Evolutionary conservation across 139 green algal species (phyloP).

Genomic region (Pedinophyceae sp.): DNA sequence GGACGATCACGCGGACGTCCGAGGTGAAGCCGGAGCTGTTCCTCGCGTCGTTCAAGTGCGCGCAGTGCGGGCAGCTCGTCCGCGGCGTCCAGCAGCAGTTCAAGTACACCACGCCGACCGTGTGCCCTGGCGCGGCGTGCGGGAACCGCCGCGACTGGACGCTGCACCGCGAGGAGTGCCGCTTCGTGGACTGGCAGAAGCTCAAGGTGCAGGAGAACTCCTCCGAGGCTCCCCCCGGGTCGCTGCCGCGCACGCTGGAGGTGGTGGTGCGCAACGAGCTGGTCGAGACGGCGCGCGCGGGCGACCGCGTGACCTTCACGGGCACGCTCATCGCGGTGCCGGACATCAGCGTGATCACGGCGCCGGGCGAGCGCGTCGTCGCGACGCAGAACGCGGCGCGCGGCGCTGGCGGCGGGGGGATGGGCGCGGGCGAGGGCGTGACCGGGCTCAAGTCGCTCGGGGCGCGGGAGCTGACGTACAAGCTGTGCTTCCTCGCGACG

Average conservation of each 20-base stretch:
- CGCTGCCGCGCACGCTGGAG: conserved; percentile 84
- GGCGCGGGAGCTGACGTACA: conserved; percentile 80
- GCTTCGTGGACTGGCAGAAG: conserved; percentile 97
- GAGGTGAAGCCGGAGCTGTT: conserved; percentile 92
- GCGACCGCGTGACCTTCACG: conserved; percentile 83
- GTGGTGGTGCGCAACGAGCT: conserved; percentile 84
- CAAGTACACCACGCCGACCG: conserved; percentile 78
- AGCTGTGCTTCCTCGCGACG: conserved; percentile 72
- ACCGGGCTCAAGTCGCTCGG: conserved; percentile 56
- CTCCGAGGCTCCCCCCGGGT: conserved; percentile 74
- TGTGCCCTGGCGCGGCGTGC: conserved; percentile 77
- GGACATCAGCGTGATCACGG: conserved; percentile 57
- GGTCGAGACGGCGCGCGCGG: conserved; percentile 84
- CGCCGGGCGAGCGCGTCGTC: conserved; percentile 28
- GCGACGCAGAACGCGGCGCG: conserved; percentile 4
- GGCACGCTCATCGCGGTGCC: conserved; percentile 89
- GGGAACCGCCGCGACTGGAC: conserved; percentile 71
- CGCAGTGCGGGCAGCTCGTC: conserved; percentile 49
- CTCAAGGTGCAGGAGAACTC: conserved; percentile 86
- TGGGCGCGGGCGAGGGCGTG: conserved; percentile 38
- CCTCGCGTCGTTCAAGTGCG: conserved; percentile 77
- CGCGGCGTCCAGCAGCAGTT: conserved; percentile 90
- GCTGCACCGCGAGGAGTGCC: conserved; percentile 72
- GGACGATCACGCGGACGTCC: conserved; percentile 84
- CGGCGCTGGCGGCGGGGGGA: background rate